Evolutionary conservation across 306 rosid species (phyloP), one percentile per base, ranked within the genome.

Genomic region (Cicer yamashitae): DNA sequence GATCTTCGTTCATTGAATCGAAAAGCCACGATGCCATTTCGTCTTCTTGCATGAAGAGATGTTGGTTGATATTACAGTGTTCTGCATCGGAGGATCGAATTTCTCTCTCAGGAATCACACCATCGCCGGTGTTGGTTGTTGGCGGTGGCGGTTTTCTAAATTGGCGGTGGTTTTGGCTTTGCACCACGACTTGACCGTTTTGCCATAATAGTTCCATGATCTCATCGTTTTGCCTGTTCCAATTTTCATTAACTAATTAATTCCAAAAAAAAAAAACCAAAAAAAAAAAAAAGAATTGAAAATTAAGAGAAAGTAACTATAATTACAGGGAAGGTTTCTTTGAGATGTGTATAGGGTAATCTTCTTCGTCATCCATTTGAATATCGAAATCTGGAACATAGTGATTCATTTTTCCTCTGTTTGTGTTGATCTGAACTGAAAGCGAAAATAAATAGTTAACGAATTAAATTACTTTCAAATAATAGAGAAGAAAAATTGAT

Each of bases 1-100:
- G 67, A 60, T 93, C 91, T 63, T 86, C 91, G n/a, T 66, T 84
- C 48, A 89, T 82, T 4, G 96, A 89, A 73, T 79, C 86, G 59
- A 89, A 86, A 53, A 89, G 89, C 97, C 93, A 93, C 10, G 93
- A 68, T 15, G 81, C 75, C 93, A 85, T 88, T 87, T 93, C 98
- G 4, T 89, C 89, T 46, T 93, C 98, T 45, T 91, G 91, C 84
- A 91, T 85, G 75, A 89, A 93, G 7, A 87, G 73, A n/a, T 86
- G 85, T 6, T 77, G 87, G 56, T 67, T 70, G 0, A 57, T 52
- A 5, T 45, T 63, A 46, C 58, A 70, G 30, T 61, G 77, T 9
- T 77, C 70, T 5, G 22, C 74, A 17, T 79, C 78, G 1, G 50
- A 75, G 6, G 79, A 51, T 54, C 83, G 80, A 77, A 40, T 65